phyloP scores from a whole-genome alignment of 176 grass and related monocot genomes.

The Carex kokanica region DNA sequence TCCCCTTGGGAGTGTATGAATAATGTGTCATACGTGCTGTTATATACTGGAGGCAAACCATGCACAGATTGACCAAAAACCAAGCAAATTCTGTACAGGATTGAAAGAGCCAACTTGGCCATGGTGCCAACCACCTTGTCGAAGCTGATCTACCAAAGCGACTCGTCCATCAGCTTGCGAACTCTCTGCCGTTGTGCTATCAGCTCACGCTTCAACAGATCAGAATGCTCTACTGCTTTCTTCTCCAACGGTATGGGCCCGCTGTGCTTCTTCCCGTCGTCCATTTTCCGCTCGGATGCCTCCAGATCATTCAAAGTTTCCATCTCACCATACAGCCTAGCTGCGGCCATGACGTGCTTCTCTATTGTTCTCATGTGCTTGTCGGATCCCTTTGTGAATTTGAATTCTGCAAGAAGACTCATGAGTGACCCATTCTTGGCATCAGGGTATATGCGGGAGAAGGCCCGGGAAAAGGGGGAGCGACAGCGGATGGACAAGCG shows the following conservation, averaged over 20 bases:
- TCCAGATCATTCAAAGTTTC: slow-evolving; percentile 61
- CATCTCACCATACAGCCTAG: slow-evolving; percentile 68
- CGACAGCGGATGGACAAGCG: slow-evolving; percentile 41
- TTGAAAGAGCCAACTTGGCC: slow-evolving; percentile 54
- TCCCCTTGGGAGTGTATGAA: neutral
- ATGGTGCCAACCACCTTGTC: slow-evolving; percentile 55
- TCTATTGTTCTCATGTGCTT: slow-evolving; percentile 71
- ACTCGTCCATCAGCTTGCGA: slow-evolving; percentile 52
- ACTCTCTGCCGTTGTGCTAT: slow-evolving; percentile 37
- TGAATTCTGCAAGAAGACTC: slow-evolving; percentile 35
- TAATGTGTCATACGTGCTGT: neutral
- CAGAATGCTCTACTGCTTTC: slow-evolving; percentile 18
- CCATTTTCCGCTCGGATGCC: slow-evolving; percentile 60
- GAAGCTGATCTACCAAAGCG: slow-evolving; percentile 49
- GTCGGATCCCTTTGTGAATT: slow-evolving; percentile 35
- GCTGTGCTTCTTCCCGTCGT: slow-evolving; percentile 57
- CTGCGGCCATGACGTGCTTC: slow-evolving; percentile 35
- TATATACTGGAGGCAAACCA: slow-evolving; percentile 36
- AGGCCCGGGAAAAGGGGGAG: neutral
- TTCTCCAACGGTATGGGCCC: slow-evolving; percentile 63
- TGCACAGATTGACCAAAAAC: slow-evolving; percentile 46
- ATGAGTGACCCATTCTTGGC: slow-evolving; percentile 49
- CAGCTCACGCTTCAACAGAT: slow-evolving; percentile 46
- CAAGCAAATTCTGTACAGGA: slow-evolving; percentile 51
- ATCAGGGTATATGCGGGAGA: slow-evolving; percentile 50